These are phyloP conservation scores for Phytophthora capsici DNA, from an alignment of 352 stramenopile species.

Conservation along the genomic window DNA sequence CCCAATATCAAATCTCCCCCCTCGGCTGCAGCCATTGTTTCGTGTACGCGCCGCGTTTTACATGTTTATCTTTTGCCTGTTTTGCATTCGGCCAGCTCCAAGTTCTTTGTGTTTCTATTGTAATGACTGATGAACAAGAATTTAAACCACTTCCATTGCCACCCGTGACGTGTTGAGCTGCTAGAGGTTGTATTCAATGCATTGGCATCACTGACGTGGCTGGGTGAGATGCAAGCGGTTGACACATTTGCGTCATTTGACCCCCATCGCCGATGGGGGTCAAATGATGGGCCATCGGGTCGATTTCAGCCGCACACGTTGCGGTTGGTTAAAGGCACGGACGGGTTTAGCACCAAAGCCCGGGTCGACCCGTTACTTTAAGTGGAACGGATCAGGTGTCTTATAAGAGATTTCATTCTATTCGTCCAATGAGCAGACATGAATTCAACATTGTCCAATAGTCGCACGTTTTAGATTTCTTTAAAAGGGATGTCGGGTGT, in stretches of 20 bases:
- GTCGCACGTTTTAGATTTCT: neutral
- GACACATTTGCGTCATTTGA: slow-evolving; percentile 2
- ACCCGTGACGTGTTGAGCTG: neutral
- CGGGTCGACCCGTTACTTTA: slow-evolving; percentile 7
- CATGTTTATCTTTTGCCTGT: slow-evolving; percentile 18
- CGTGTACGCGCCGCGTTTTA: slow-evolving; percentile 12
- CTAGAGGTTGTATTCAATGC: neutral
- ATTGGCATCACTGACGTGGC: neutral
- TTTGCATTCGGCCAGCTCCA: slow-evolving; percentile 10
- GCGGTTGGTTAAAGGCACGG: slow-evolving; percentile 27
- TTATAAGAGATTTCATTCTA: neutral
- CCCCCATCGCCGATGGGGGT: too few relatives aligned
- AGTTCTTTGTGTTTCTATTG: slow-evolving; percentile 7
- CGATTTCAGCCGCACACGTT: slow-evolving; percentile 18
- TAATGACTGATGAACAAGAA: slow-evolving; percentile 6
- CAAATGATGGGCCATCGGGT: too few relatives aligned
- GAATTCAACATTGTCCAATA: neutral
- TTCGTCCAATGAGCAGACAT: neutral
- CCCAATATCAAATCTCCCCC: neutral
- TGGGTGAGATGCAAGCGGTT: neutral
- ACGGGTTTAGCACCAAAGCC: neutral
- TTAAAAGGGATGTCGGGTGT: neutral
- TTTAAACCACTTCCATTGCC: neutral
- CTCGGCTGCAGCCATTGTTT: slow-evolving; percentile 12
- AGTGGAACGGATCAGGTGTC: neutral